Conservation (phyloP, 371 early-diverging fungal species). For the Saksenaea vasiformis region DNA sequence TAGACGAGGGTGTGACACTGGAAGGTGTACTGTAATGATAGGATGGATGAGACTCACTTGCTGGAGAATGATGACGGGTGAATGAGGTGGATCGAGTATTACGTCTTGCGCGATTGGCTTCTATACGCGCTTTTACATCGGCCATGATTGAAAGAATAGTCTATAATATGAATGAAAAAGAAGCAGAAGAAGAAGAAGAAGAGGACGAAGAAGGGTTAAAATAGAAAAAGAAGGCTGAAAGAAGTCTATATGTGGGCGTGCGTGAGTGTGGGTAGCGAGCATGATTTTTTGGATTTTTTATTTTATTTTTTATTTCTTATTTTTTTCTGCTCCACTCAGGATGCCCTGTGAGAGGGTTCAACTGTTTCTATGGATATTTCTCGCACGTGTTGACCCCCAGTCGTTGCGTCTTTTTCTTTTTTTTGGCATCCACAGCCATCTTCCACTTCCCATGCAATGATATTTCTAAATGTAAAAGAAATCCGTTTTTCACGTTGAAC, state of each 20-base stretch:
- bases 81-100: background rate
- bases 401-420: background rate
- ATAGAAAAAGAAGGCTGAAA: background rate
- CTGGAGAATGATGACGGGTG: slow-evolving; percentile 5
- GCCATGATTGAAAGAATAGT: background rate
- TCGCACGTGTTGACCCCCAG: slow-evolving; percentile 5
- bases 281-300: background rate
- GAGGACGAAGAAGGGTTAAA: background rate
- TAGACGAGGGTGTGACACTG: slow-evolving; percentile 3
- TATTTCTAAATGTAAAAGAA: slow-evolving; percentile 46
- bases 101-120: slow-evolving; percentile 8
- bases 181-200: background rate
- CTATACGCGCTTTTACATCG: slow-evolving; percentile 11
- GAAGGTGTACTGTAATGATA: background rate
- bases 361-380: background rate
- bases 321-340: slow-evolving; percentile 4
- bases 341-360: slow-evolving; percentile 5
- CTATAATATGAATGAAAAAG: background rate
- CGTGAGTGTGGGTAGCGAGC: background rate
- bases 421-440: slow-evolving; percentile 8
- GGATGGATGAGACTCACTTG: slow-evolving; percentile 2
- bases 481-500: slow-evolving; percentile 43
- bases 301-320: background rate
- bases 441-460: slow-evolving; percentile 25
- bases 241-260: background rate